Conservation (phyloP, 192 early-diverging fungal species). For the Chytriomyces sp. region DNA sequence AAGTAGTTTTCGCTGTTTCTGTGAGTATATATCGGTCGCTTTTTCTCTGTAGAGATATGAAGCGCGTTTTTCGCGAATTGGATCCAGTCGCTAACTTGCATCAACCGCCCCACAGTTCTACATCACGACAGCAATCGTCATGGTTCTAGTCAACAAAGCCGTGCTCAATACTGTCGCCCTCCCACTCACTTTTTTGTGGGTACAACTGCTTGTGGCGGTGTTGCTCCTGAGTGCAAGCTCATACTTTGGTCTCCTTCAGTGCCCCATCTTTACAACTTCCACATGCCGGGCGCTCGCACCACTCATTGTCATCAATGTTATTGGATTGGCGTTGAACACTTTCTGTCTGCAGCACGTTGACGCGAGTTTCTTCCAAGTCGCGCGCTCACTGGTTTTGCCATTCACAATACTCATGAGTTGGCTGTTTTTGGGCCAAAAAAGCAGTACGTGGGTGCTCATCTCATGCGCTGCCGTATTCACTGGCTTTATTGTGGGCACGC, state of each 20-base stretch:
- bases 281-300: conserved; percentile 42
- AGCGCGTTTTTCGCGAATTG: too few species aligned
- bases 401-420: conserved; percentile 56
- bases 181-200: conserved; percentile 62
- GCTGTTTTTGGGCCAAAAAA: not conserved
- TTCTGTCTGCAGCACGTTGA: conserved; percentile 63
- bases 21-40: too few species aligned
- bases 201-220: conserved; percentile 61
- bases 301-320: conserved; percentile 57
- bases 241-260: conserved; percentile 42
- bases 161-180: conserved; percentile 55
- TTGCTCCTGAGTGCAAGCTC: conserved; percentile 44
- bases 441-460: not conserved
- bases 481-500: conserved; percentile 61
- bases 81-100: too few species aligned
- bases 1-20: too few species aligned
- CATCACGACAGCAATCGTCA: conserved; percentile 40
- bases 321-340: conserved; percentile 64
- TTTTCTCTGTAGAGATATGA: too few species aligned
- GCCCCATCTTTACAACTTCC: conserved; percentile 42
- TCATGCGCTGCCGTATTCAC: conserved; percentile 49
- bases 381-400: conserved; percentile 61
- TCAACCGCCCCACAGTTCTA: conserved; percentile 15
- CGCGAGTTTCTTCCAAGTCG: conserved; percentile 66
- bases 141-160: conserved; percentile 47